Base-by-base conservation (phyloP, 352 stramenopile species). In the Pythium brassicae region DNA sequence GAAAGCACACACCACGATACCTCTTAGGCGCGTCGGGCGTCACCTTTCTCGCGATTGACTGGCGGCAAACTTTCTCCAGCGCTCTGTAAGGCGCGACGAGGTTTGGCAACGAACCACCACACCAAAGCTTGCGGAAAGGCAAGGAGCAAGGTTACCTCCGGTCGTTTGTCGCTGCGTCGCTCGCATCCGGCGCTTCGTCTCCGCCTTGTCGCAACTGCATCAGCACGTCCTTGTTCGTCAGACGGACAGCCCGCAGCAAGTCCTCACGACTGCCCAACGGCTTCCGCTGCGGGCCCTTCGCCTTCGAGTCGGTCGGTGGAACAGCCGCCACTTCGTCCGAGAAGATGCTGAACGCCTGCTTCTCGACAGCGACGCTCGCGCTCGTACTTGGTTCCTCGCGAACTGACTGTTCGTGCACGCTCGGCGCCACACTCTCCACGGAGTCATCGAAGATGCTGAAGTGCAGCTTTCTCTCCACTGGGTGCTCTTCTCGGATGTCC, bases 381-480 rank as follows among this genome's bases (percentile, higher is more conserved):
- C 32, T 37, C 32, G 32, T 11, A 11, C 32, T 37, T 11, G 32
- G 14, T 37, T 87, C 74, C 53, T 76, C 66, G 53, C 59, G 69
- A 27, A 78, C 35, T 14, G 71, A 87, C 23, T 85, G 69, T 35
- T 86, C 68, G 27, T 85, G 66, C 40, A 59, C 55, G 57, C 71
- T 84, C 27, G 74, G 26, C 42, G 73, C 65, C 37, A 87, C 67
- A 45, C 74, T 91, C 52, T 92, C 78, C 2, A 86, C 73, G 15
- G 82, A 92, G 46, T 92, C 84, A 20, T 91, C 83, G 39, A 89
- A 90, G 26, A 92, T 64, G 57, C 80, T 91, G 55, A 93, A 95
- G 54, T 92, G 83, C 37, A 93, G 71, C 37, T 92, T 95, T 14
- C 83, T 65, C 49, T 92, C 78, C 17, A 93, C 82, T 4, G 85